Evolutionary conservation across 2,329 filamentous ascomycete species (phyloP).

Genomic region (Sclerotinia nivalis): DNA sequence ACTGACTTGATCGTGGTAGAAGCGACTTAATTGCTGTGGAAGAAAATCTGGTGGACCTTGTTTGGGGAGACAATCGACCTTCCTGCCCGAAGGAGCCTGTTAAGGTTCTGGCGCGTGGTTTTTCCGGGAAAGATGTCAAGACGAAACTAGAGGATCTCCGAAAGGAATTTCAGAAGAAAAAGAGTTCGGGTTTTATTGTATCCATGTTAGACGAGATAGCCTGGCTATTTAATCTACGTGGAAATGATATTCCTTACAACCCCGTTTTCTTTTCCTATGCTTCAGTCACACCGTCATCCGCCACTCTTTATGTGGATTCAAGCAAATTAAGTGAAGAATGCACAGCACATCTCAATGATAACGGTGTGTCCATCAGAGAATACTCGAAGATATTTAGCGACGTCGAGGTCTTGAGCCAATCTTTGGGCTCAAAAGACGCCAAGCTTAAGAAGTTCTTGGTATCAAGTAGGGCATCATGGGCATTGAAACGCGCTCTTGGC

Average conservation of each 20-base stretch:
- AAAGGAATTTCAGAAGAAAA: conserved; percentile 90
- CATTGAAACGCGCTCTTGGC: conserved; percentile 80
- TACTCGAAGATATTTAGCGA: conserved; percentile 83
- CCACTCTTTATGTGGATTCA: conserved; percentile 81
- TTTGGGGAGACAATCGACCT: conserved; percentile 81
- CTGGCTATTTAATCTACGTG: conserved; percentile 97
- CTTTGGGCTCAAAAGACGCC: conserved; percentile 43
- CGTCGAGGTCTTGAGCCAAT: conserved; percentile 62
- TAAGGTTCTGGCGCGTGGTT: conserved; percentile 68
- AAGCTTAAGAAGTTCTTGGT: conserved; percentile 69
- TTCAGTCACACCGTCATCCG: conserved; percentile 73
- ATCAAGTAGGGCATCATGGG: conserved; percentile 91
- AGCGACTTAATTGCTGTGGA: conserved; percentile 68
- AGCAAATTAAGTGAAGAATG: conserved; percentile 72
- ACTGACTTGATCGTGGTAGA: conserved; percentile 14
- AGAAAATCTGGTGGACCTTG: conserved; percentile 83
- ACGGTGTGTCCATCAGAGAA: conserved; percentile 72
- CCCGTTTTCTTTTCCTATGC: conserved; percentile 98
- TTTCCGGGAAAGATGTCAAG: conserved; percentile 78
- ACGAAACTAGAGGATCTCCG: conserved; percentile 83
- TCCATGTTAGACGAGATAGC: conserved; percentile 96
- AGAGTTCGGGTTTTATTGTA: conserved; percentile 81
- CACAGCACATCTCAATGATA: conserved; percentile 66
- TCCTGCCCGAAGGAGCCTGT: conserved; percentile 73
- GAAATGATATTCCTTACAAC: conserved; percentile 95